A percentile compares a stretch with the other conserved stretches of the same genome.
phyloP scores from a whole-genome alignment of 371 early-diverging fungal genomes.

The Apophysomyces variabilis region DNA sequence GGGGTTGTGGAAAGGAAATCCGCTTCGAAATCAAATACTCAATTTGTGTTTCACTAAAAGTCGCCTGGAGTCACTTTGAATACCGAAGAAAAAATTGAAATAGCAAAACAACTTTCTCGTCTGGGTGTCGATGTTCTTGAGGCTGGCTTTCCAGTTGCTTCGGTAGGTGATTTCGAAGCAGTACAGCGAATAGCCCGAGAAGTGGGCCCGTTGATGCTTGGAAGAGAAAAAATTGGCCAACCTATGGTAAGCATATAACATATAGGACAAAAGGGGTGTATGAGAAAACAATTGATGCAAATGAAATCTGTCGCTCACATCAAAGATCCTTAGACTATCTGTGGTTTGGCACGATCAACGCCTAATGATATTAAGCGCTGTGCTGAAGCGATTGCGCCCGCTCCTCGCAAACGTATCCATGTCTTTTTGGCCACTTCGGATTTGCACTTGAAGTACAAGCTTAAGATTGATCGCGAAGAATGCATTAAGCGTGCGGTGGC shows the following conservation, averaged over 20 bases:
- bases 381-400: slow-evolving; percentile 84
- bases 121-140: slow-evolving; percentile 95
- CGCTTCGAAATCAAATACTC: slow-evolving; percentile 6
- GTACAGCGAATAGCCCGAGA: slow-evolving; percentile 92
- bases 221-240: slow-evolving; percentile 77
- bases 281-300: background rate
- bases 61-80: slow-evolving; percentile 95
- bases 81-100: slow-evolving; percentile 90
- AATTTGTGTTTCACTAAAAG: slow-evolving; percentile 39
- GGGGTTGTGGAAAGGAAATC: slow-evolving; percentile 4
- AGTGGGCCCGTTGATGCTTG: slow-evolving; percentile 84
- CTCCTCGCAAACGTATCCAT: slow-evolving; percentile 90
- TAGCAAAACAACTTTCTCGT: slow-evolving; percentile 87
- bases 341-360: slow-evolving; percentile 90
- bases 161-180: slow-evolving; percentile 94
- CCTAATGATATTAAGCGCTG: slow-evolving; percentile 87
- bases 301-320: background rate
- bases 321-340: slow-evolving; percentile 69
- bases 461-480: slow-evolving; percentile 86
- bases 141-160: slow-evolving; percentile 94
- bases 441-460: slow-evolving; percentile 92
- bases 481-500: slow-evolving; percentile 85
- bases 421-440: slow-evolving; percentile 96
- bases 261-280: background rate
- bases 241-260: slow-evolving; percentile 72